Evolutionary conservation across 2,329 filamentous ascomycete genomes (phyloP), one percentile per base, ranked within the genome.

Genomic region (Arthroderma sp.): DNA sequence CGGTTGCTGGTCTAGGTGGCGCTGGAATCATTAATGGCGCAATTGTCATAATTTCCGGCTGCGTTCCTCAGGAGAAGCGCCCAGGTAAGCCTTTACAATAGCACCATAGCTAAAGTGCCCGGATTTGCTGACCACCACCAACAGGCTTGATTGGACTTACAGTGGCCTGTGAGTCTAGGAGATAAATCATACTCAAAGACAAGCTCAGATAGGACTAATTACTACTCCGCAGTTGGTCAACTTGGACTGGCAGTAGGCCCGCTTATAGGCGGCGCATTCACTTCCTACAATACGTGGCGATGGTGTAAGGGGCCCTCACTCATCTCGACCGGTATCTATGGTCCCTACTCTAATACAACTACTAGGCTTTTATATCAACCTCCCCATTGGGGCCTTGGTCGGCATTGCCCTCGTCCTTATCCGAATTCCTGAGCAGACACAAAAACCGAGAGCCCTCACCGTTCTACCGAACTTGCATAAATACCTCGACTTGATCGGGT

Each of bases 191-290:
- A 48, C 32, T 50, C 50, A 8, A 51, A 52, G 43, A 49, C 47
- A 1, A 22, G 15, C 15, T 22, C 15, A 22, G 15, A 22, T 22
- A 22, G 15, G 15, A 22, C 15, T 22, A 22, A 22, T 22, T 22
- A 22, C 15, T 22, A 22, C n/a, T 55, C 10, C 53, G 50, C 37
- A 53, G 43, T 52, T 6, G 43, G 53, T 1, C 59, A 63, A 31
- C 47, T 66, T 6, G 65, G 65, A 3, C 48, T 61, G 6, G 60
- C 63, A 1, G 36, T 54, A 15, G 68, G 65, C 0, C 67, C 67
- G 0, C 47, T 70, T 3, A 48, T 71, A 9, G 67, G 68, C 5
- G 68, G 67, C 9, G 62, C 54, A 2, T 56, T 70, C 9, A 68
- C 67, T 0, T 50, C 62, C 32, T 53, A 60, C 15, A 54, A 55